Conservation (phyloP, 805 yeast genomes). For the Monosporozyma yasuniensis region DNA sequence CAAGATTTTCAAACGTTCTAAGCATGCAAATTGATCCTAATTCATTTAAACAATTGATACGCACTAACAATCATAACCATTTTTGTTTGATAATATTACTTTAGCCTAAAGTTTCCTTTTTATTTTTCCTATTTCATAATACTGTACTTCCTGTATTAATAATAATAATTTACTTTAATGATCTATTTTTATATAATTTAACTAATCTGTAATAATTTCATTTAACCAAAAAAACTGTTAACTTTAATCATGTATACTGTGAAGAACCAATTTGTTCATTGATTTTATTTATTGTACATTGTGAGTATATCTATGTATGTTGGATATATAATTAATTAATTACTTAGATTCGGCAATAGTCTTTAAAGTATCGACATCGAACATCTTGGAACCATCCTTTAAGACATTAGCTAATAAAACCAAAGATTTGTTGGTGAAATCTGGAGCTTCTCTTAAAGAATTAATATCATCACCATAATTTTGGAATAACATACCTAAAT, state of each 20-base stretch:
- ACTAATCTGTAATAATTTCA: neutral
- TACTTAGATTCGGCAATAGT: slow-evolving; percentile 24
- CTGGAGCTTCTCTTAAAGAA: slow-evolving; percentile 51
- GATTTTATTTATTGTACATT: neutral
- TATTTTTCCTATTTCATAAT: neutral
- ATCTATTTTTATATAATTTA: neutral
- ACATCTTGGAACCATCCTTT: slow-evolving; percentile 50
- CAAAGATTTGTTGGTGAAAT: slow-evolving; percentile 51
- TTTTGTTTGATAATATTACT: neutral
- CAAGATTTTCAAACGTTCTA: slow-evolving; percentile 9
- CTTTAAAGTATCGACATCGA: slow-evolving; percentile 43
- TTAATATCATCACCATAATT: slow-evolving; percentile 56
- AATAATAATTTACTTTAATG: neutral
- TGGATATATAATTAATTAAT: neutral
- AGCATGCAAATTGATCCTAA: neutral
- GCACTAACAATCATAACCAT: too few relatives aligned
- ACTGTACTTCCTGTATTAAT: neutral
- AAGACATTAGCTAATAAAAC: slow-evolving; percentile 47
- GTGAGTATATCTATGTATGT: neutral
- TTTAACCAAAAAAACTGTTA: neutral
- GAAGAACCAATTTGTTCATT: too few relatives aligned
- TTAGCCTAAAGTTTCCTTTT: neutral
- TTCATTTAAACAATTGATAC: neutral
- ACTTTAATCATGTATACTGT: neutral
- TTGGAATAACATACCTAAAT: slow-evolving; percentile 45